Base-by-base conservation (phyloP, 1,284 basidiomycete species). In the Salmacisia buchloeana region DNA sequence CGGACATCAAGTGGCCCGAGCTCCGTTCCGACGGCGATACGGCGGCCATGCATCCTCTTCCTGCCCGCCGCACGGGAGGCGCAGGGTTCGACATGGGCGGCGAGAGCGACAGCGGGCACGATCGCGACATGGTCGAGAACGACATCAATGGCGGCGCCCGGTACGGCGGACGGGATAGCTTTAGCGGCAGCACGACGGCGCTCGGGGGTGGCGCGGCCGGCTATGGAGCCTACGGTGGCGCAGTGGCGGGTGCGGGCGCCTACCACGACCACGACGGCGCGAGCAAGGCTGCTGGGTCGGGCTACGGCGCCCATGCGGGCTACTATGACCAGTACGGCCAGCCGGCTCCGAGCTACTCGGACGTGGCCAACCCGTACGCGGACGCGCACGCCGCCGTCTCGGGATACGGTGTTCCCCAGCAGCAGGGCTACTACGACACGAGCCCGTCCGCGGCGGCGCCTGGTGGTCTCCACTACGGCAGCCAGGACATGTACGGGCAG, bases 1-100 rank as follows among this genome's bases (percentile, higher is more conserved):
- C 75, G 63, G 77, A 78, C 43, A 79, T 79, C 67, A 72, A 72
- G 60, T 79, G 76, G 76, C 77, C 77, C 27, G 77, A 79, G 57
- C 68, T 79, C 33, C 73, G 73, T 52, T 62, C 68, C 10, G 77
- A 79, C 46, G 68, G 70, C 2, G 71, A 75, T 62, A 61, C 63
- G 1, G 69, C 73, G 23, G 70, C 71, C 2, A 70, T 72, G 62
- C 74, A 75, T 59, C 76, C 75, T 0, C 61, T 78, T n/a, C 72
- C 77, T 5, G 76, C 77, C 25, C 62, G 75, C 7, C 61, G 71
- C 13, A 77, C 76, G 2, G 75, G 75, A 21, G 74, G 74, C 41
- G 76, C 77, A 5, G 76, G 77, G 2, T 79, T 78, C 58, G 76
- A 74, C 33, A 78, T 78, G 77, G 76, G 76, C 60, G 69, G 73